phyloP scores from a whole-genome alignment of 768 basidiomycete species.

The Dendrothele bispora region DNA sequence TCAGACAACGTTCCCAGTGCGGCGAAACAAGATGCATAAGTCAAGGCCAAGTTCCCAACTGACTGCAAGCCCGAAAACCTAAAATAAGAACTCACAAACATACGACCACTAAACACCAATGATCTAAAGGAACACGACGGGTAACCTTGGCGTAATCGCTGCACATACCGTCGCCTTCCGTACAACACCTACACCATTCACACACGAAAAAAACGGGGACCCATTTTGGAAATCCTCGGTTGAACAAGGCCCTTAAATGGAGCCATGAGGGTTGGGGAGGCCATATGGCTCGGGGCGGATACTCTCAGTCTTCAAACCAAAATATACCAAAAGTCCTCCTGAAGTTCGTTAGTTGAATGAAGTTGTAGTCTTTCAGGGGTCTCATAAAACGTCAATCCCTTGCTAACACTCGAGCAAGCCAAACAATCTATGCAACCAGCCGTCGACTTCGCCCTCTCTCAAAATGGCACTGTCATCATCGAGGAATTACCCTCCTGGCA shows the following conservation, averaged over 20 bases:
- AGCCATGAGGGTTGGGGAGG: slow-evolving; percentile 37
- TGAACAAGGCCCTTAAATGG: slow-evolving; percentile 29
- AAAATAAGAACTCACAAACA: too few species aligned
- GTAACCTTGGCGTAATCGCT: too few species aligned
- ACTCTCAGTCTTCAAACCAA: not conserved
- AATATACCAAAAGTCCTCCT: not conserved
- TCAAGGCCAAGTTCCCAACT: too few species aligned
- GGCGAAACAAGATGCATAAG: too few species aligned
- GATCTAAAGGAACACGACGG: too few species aligned
- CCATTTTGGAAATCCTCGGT: slow-evolving; percentile 27
- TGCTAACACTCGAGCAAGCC: slow-evolving; percentile 23
- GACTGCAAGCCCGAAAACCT: too few species aligned
- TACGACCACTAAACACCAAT: too few species aligned
- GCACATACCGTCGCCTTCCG: slow-evolving; percentile 28
- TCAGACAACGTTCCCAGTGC: slow-evolving; percentile 16
- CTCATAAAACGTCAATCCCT: slow-evolving; percentile 31
- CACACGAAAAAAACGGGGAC: slow-evolving; percentile 15
- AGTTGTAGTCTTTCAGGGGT: slow-evolving; percentile 19
- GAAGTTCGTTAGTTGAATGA: not conserved
- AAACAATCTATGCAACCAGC: slow-evolving; percentile 23
- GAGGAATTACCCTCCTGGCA: slow-evolving; percentile 29
- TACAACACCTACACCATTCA: slow-evolving; percentile 23
- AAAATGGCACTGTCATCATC: slow-evolving; percentile 28
- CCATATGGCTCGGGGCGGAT: slow-evolving; percentile 27
- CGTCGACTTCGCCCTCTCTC: slow-evolving; percentile 23